Evolutionary conservation across 129 eudicot species (phyloP).

Genomic region (Centrapalus pauciflorus): DNA sequence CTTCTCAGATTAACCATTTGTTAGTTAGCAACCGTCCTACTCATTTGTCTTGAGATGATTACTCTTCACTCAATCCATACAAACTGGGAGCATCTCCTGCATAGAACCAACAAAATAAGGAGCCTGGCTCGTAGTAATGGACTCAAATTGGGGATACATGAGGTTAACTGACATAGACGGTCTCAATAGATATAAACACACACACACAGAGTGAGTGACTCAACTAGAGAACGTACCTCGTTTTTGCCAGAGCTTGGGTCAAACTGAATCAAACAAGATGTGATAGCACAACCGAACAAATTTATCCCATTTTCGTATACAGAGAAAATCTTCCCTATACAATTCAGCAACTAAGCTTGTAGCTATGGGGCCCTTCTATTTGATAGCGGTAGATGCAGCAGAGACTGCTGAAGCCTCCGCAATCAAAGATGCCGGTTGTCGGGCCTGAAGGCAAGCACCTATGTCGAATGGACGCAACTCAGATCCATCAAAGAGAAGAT

Average conservation of each 20-base stretch:
- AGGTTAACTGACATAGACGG: not conserved
- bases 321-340: slow-evolving; percentile 20
- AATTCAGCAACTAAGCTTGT: not conserved
- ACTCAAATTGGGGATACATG: not conserved
- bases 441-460: slow-evolving; percentile 96
- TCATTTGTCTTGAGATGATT: not conserved
- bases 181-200: too few relatives aligned
- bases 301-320: slow-evolving; percentile 7
- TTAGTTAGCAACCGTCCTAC: too few relatives aligned
- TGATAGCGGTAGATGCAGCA: slow-evolving; percentile 33
- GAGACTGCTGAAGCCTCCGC: slow-evolving; percentile 88
- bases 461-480: slow-evolving; percentile 91
- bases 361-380: slow-evolving; percentile 26
- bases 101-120: not conserved
- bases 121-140: not conserved
- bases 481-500: slow-evolving; percentile 88
- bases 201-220: too few relatives aligned
- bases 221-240: slow-evolving; percentile 3
- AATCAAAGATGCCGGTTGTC: slow-evolving; percentile 82
- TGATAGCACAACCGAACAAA: slow-evolving; percentile 11
- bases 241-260: not conserved
- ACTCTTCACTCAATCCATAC: not conserved
- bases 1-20: too few relatives aligned
- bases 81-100: slow-evolving; percentile 12
- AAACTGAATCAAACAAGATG: slow-evolving; percentile 2